Percentiles rank a stretch among this genome's conserved stretches.
These are phyloP conservation scores for Arthroderma sp. DNA, from an alignment of 2,329 filamentous ascomycete species.

Conservation along the genomic window DNA sequence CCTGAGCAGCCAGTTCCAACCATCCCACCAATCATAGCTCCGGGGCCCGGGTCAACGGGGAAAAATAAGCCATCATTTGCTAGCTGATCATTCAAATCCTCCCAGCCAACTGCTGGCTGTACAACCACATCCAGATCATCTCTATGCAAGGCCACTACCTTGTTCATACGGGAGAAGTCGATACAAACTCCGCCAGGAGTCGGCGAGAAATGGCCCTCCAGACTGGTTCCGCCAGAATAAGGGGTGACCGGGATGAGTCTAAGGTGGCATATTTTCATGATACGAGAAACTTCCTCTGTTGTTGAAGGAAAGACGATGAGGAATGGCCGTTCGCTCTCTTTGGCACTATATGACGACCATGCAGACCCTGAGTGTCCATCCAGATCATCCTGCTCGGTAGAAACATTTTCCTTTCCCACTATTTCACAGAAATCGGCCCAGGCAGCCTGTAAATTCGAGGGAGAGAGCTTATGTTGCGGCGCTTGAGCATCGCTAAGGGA, in stretches of 20 bases:
- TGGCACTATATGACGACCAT: constrained; percentile 45
- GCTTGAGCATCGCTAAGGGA: constrained; percentile 38
- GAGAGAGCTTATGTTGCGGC: constrained; percentile 45
- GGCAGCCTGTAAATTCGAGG: constrained; percentile 49
- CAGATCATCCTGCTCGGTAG: constrained; percentile 43
- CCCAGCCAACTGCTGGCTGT: constrained; percentile 77
- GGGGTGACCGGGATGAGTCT: constrained; percentile 73
- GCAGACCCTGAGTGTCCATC: constrained; percentile 49
- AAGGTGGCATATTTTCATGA: constrained; percentile 79
- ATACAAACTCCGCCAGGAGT: constrained; percentile 74
- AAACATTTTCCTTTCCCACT: constrained; percentile 52
- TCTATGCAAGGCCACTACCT: constrained; percentile 64
- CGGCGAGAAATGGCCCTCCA: constrained; percentile 79
- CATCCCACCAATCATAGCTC: constrained; percentile 77
- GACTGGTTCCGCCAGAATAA: constrained; percentile 75
- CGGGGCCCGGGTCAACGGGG: constrained; percentile 80
- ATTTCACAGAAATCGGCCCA: constrained; percentile 53
- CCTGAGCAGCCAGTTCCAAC: constrained; percentile 47
- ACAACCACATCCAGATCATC: constrained; percentile 65
- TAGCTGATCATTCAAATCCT: constrained; percentile 68
- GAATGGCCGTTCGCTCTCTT: constrained; percentile 35
- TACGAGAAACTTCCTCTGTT: constrained; percentile 71
- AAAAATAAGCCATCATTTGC: constrained; percentile 69
- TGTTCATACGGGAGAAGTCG: constrained; percentile 77
- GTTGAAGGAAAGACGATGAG: constrained; percentile 62